Base-by-base conservation (phyloP, 148 eudicot species). In the Euryodendron excelsum region DNA sequence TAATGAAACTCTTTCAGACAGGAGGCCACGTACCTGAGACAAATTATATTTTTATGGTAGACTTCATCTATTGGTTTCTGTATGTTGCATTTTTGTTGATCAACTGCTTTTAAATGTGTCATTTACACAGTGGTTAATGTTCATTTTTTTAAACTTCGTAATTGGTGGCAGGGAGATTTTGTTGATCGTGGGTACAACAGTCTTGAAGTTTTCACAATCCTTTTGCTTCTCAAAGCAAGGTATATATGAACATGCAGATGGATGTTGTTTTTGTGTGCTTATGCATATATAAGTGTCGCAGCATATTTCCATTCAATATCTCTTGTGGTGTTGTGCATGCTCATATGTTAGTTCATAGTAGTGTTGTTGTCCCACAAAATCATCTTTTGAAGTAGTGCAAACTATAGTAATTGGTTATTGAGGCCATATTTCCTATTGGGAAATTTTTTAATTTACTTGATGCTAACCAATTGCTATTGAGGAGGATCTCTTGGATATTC, bases 161-260 rank as follows among this genome's bases (percentile, higher is more conserved):
- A 85, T 48, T 72, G 52, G 55, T 88, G 72, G 72, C 90, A 96
- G 99, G 99, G 99, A 72, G 99, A 96, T 84, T 96, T 91, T 87
- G 99, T 96, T 87, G 98, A 96, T 74, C 98, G 99, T 25, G 98
- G 99, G 55, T 96, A 96, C 83, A 93, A 93, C 87, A 96, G 98
- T 89, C 90, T 96, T 81, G 99, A 96, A 85, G 99, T 93, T 74
- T 93, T 96, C 85, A 93, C 99, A 27, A 93, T 93, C 71, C 96
- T 96, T 84, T 89, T 96, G 89, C 99, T 96, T 82, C 98, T 96
- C 59, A 96, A 96, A 91, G 99, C 99, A 76, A 93, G 99, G 99
- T 96, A 84, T 75, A 75, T 25, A 56, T 10, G 69, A 66, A 39
- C 1, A 53, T 67, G 69, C 41, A 31, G 41, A 63, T 45, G 44